Conservation (phyloP, 306 rosid genomes). For the Abrus pulchellus region DNA sequence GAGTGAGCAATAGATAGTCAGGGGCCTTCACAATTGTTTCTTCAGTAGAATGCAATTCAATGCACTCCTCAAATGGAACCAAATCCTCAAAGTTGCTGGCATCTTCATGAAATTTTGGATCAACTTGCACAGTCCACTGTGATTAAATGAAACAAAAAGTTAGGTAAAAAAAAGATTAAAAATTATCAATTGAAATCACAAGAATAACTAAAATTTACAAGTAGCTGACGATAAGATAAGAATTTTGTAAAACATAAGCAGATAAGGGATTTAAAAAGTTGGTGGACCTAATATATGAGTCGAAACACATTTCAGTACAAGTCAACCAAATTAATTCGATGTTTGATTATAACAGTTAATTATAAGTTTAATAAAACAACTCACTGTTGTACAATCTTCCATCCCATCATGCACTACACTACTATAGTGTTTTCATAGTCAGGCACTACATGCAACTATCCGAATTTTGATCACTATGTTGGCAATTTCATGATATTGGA, state of each 20-base stretch:
- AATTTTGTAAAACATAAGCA: slow-evolving; percentile 24
- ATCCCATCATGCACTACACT: background rate
- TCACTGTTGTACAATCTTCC: background rate
- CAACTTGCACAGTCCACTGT: slow-evolving; percentile 91
- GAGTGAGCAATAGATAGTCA: slow-evolving; percentile 85
- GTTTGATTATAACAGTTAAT: background rate
- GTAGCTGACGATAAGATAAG: slow-evolving; percentile 7
- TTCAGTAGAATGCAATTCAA: slow-evolving; percentile 77
- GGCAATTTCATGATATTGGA: background rate
- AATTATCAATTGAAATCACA: slow-evolving; percentile 20
- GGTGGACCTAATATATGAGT: slow-evolving; percentile 24
- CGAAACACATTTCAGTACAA: slow-evolving; percentile 18
- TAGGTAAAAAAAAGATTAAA: background rate
- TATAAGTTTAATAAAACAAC: slow-evolving; percentile 9
- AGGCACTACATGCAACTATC: background rate
- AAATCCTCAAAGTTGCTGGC: slow-evolving; percentile 85
- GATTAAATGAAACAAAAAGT: slow-evolving; percentile 45
- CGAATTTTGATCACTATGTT: background rate
- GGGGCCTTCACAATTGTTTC: slow-evolving; percentile 79
- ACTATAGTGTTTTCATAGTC: background rate
- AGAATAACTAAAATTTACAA: slow-evolving; percentile 9
- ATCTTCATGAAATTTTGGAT: slow-evolving; percentile 92
- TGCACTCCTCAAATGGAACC: slow-evolving; percentile 97
- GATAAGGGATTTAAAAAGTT: slow-evolving; percentile 28
- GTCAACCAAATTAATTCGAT: slow-evolving; percentile 9